Percentiles rank a stretch among this genome's conserved stretches.
Conservation (phyloP, 768 basidiomycete genomes). For the Rhodotorula kratochvilovae region DNA sequence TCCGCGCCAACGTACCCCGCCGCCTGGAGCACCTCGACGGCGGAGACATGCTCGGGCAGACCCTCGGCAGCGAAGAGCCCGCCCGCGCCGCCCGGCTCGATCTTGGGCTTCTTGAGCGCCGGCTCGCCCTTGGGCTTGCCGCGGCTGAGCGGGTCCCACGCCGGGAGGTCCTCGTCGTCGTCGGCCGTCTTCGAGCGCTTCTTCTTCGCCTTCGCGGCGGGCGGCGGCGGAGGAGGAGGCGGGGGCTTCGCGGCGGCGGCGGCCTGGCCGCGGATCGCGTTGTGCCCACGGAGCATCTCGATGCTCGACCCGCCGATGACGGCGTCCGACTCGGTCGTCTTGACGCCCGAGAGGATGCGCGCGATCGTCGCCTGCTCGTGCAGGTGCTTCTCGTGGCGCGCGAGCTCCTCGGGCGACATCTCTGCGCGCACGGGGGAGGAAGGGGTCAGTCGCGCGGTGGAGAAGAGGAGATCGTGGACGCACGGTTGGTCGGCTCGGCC, state of each 20-base stretch:
- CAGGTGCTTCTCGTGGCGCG: not conserved
- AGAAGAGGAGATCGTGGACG: not conserved
- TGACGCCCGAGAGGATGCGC: slow-evolving; percentile 3
- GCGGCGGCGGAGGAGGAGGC: not conserved
- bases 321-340: slow-evolving; percentile 3
- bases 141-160: not conserved
- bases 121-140: not conserved
- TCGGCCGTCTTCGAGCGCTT: not conserved
- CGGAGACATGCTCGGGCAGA: not conserved
- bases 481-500: slow-evolving; percentile 1
- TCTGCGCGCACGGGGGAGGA: not conserved
- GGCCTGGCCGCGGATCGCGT: not conserved
- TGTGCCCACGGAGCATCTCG: not conserved
- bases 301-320: slow-evolving; percentile 14
- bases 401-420: slow-evolving; percentile 6
- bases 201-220: not conserved
- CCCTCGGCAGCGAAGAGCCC: not conserved
- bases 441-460: not conserved
- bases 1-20: not conserved
- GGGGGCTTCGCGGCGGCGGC: not conserved
- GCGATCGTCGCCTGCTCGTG: slow-evolving; percentile 14
- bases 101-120: not conserved
- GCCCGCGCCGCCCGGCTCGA: not conserved
- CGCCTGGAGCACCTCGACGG: not conserved
- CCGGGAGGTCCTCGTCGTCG: not conserved